Base-by-base conservation (phyloP, 345 rosid genomes). In the Turnera subulata region DNA sequence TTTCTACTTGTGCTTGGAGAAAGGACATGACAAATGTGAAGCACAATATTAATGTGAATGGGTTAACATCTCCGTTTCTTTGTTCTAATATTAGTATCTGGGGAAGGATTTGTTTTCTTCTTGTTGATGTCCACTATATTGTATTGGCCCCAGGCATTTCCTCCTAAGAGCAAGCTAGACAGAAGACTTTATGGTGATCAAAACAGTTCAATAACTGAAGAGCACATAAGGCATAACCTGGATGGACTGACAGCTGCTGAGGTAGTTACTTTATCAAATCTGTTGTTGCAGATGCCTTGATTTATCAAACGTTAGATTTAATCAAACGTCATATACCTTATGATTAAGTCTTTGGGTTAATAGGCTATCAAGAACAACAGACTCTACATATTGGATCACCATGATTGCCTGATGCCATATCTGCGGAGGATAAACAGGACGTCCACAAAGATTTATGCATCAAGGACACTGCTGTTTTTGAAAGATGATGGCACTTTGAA, bases 351-450 rank as follows among this genome's bases (percentile, higher is more conserved):
- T 42, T 50, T 65, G 59, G 32, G 4, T 57, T 4, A 46, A 29
- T 51, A 88, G 96, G 95, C 98, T 49, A 56, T 89, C 19, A 37
- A 66, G 74, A 73, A 50, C 57, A 83, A 74, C 59, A 82, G 64
- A 71, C 65, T 92, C 54, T 92, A 80, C 76, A 86, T 92, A 71
- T 47, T 91, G 45, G 85, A 91, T 74, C 95, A 91, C 66, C 85
- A 91, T 56, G 96, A 88, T 47, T 39, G 80, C n/a, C 61, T 88
- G 57, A 88, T 88, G 88, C 89, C 95, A 21, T 88, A 80, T 55
- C 50, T 89, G 52, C 70, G 83, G 46, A 67, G 81, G 51, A 82
- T 92, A 58, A 92, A 84, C 72, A 60, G 76, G 5, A 86, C 98
- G 25, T 46, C 76, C 0, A 71, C 73, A 21, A 84, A 81, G 75